Evolutionary conservation across 192 early-diverging fungal genomes (phyloP), one percentile per base, ranked within the genome.

Genomic region (Umbelopsis isabellina): DNA sequence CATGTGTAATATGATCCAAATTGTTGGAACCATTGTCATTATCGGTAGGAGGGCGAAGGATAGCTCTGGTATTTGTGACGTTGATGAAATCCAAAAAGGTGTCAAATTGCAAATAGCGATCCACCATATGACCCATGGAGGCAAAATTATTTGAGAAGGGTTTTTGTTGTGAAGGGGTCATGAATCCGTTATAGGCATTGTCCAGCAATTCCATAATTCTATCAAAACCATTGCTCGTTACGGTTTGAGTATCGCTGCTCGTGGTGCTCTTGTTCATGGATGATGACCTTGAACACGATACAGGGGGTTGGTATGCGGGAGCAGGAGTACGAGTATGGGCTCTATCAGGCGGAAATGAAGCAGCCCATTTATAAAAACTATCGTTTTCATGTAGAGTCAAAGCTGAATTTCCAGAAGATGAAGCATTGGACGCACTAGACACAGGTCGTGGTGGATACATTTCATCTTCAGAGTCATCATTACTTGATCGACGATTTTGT

Each of bases 1-100:
- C 27, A 16, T 58, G 51, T 21, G 69, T 71, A 13, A 72, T 71
- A n/a, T 67, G 44, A 71, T 44, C 53, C 44, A 73, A 10, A 30
- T 22, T 25, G 49, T 64, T 21, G 55, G 70, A n/a, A 46, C 21
- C 15, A 20, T 37, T 25, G 61, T 58, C 15, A 20, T 23, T 25
- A 49, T 58, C 48, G 55, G 67, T 46, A 51, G 69, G 68, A 51
- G 64, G 30, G 13, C 23, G 21, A 45, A 67, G 13, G 33, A 80
- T 80, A 11, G 79, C 75, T 15, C 53, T 66, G 4, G 55, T 20
- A 21, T 75, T 46, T 12, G 73, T 48, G 18, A 49, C 49, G 23
- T 37, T 66, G 33, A 81, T 67, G 13, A 81, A 65, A 65, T 81
- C 79, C 46, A 81, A 50, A 16, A 81, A 47, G 18, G 67, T 41